These are phyloP conservation scores for Boletus reticuloceps DNA, from an alignment of 768 basidiomycete species.

Conservation along the genomic window DNA sequence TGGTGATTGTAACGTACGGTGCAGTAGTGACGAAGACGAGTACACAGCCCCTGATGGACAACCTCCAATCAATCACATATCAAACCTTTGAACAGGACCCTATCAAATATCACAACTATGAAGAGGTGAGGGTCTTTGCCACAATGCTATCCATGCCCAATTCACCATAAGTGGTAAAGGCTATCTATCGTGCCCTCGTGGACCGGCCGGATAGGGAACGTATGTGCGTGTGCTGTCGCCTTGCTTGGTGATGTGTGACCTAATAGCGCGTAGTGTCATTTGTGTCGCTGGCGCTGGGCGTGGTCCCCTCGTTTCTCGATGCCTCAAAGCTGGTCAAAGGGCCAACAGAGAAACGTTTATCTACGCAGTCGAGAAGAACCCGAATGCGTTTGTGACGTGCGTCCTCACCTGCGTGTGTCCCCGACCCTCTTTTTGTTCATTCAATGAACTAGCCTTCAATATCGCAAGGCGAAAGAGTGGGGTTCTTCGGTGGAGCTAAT, in stretches of 20 bases:
- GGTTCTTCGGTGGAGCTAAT: constrained; percentile 71
- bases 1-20: background rate
- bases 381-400: constrained; percentile 92
- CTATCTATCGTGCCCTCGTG: constrained; percentile 73
- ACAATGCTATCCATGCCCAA: constrained; percentile 7
- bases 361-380: constrained; percentile 96
- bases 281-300: constrained; percentile 95
- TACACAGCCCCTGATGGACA: constrained; percentile 90
- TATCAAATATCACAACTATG: constrained; percentile 93
- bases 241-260: constrained; percentile 13
- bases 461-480: constrained; percentile 82
- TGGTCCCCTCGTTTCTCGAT: constrained; percentile 87
- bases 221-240: constrained; percentile 51
- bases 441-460: constrained; percentile 63
- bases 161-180: constrained; percentile 42
- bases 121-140: constrained; percentile 57
- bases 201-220: constrained; percentile 61
- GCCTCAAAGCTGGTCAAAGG: constrained; percentile 72
- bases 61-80: constrained; percentile 92
- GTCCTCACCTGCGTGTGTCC: constrained; percentile 32
- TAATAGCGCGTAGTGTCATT: constrained; percentile 54
- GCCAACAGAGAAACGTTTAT: constrained; percentile 60
- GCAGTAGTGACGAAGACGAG: constrained; percentile 7
- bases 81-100: constrained; percentile 98
- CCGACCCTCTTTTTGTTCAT: constrained; percentile 16